Percentiles rank a stretch among this genome's conserved stretches.
Evolutionary conservation across 345 rosid genomes (phyloP).

Genomic region (Pugionium dolabratum): DNA sequence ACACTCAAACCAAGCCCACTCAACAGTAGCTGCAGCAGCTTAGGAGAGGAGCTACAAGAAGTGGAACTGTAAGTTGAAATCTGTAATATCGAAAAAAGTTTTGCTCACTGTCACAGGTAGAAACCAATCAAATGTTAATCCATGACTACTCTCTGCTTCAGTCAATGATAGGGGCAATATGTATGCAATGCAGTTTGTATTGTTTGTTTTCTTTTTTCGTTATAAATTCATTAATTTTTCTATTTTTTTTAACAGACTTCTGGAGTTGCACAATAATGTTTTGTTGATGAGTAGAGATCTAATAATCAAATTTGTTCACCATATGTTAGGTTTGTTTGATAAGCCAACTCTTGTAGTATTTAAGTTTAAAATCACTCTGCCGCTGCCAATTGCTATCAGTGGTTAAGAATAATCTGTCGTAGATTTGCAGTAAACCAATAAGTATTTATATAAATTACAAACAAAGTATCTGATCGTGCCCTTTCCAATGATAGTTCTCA

Average conservation of each 20-base stretch:
- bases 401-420: no score
- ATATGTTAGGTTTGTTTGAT: neutral
- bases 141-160: slow-evolving; percentile 36
- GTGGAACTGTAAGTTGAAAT: slow-evolving; percentile 70
- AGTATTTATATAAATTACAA: no score
- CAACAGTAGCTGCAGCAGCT: slow-evolving; percentile 53
- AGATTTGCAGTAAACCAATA: no score
- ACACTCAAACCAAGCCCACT: slow-evolving; percentile 38
- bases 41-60: slow-evolving; percentile 86
- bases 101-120: slow-evolving; percentile 29
- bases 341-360: neutral
- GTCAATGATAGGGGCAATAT: slow-evolving; percentile 26
- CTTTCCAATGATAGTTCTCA: no score
- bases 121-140: slow-evolving; percentile 36
- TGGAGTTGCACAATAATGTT: slow-evolving; percentile 17
- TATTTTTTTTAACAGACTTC: slow-evolving; percentile 18
- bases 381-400: no score
- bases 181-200: slow-evolving; percentile 35
- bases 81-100: slow-evolving; percentile 30
- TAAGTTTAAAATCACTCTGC: neutral
- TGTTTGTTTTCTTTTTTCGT: neutral
- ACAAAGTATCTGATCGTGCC: no score
- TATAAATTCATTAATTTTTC: slow-evolving; percentile 34
- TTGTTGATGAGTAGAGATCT: neutral
- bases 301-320: neutral